phyloP scores from a whole-genome alignment of 2,329 filamentous ascomycete species.

The Lachnellula hyalina region DNA sequence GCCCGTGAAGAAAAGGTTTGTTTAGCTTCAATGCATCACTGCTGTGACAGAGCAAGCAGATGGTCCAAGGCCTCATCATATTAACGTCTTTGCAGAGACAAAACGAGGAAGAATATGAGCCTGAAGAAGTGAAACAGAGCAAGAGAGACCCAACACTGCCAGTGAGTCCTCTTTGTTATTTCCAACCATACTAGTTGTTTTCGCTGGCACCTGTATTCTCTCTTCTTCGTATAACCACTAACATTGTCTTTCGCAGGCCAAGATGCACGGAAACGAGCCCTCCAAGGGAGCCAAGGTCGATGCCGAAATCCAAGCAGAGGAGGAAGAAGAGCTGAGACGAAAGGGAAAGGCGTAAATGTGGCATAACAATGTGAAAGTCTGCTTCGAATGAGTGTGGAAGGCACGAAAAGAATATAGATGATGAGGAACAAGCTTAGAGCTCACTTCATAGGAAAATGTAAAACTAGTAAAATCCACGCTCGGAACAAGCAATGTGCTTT shows the following conservation, averaged over 20 bases:
- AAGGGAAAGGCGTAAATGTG: slow-evolving; percentile 38
- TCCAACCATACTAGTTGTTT: neutral
- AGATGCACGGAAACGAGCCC: slow-evolving; percentile 66
- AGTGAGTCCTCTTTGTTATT: slow-evolving; percentile 34
- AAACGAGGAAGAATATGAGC: slow-evolving; percentile 42
- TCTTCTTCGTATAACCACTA: neutral
- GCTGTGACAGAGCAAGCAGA: neutral
- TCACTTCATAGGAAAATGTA: too few relatives aligned
- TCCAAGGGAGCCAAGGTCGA: slow-evolving; percentile 69
- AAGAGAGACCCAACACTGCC: slow-evolving; percentile 52
- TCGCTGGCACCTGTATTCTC: slow-evolving; percentile 1
- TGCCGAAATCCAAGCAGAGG: slow-evolving; percentile 61
- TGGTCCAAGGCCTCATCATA: neutral
- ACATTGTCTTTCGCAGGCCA: slow-evolving; percentile 40
- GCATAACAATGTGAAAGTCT: neutral
- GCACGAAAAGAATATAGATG: too few relatives aligned
- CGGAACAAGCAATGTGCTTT: too few relatives aligned
- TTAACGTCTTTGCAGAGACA: slow-evolving; percentile 28
- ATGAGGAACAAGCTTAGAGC: too few relatives aligned
- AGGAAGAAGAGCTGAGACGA: slow-evolving; percentile 61
- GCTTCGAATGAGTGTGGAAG: neutral
- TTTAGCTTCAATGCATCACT: neutral
- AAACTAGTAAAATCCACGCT: too few relatives aligned
- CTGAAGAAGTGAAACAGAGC: slow-evolving; percentile 21
- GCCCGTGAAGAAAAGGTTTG: slow-evolving; percentile 52